phyloP scores from a whole-genome alignment of 805 yeast genomes.

The Lipomyces kockii region DNA sequence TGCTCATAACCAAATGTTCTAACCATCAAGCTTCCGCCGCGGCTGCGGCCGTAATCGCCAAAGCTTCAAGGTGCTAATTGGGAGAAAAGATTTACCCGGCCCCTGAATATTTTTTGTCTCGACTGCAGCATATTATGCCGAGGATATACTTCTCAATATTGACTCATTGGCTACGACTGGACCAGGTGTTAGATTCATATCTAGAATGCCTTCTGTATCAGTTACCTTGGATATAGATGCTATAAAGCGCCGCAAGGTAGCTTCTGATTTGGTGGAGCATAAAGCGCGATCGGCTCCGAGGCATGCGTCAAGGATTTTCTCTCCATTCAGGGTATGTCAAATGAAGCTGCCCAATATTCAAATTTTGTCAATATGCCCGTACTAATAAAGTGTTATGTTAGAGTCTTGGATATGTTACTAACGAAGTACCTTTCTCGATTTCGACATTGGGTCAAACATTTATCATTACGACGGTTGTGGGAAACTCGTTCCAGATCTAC shows the following conservation, averaged over 20 bases:
- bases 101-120: not conserved
- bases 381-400: slow-evolving; percentile 13
- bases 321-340: slow-evolving; percentile 72
- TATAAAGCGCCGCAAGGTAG: slow-evolving; percentile 26
- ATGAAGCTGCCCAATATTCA: not conserved
- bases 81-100: not conserved
- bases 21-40: not conserved
- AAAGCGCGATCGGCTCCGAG: not conserved
- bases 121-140: not conserved
- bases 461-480: slow-evolving; percentile 87
- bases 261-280: slow-evolving; percentile 1
- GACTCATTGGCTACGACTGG: not conserved
- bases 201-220: slow-evolving; percentile 25
- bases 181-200: not conserved
- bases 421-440: slow-evolving; percentile 80
- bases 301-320: slow-evolving; percentile 63
- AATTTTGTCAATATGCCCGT: not conserved
- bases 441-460: slow-evolving; percentile 88
- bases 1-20: not conserved
- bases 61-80: not conserved
- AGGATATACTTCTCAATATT: not conserved
- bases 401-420: slow-evolving; percentile 83
- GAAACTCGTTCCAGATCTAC: slow-evolving; percentile 86
- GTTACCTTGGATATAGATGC: slow-evolving; percentile 10
- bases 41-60: not conserved